Base-by-base conservation (phyloP, 2,329 filamentous ascomycete species). In the Colletotrichum sp. region DNA sequence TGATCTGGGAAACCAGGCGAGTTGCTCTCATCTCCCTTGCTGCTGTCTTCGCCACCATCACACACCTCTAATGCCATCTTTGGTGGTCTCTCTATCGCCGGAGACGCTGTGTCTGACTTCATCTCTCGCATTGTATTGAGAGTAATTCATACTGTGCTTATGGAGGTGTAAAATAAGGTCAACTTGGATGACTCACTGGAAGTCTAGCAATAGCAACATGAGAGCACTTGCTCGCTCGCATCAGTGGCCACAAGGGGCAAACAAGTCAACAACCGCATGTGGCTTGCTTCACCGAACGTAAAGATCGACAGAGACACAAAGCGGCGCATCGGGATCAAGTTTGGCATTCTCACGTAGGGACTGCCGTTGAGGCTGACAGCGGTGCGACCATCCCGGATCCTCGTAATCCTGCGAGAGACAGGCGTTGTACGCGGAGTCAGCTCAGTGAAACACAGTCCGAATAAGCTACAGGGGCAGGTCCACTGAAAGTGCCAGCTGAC, bases 391-490 rank as follows among this genome's bases (percentile, higher is more conserved):
- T 34, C 26, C 30, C 39, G 26, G n/a, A n/a, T 30, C 44, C 16
- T 65, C 24, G 59, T n/a, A 13, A 21, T 39, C 15, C 16, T 30
- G 21, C 34, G 30, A 36, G 16, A 18, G 62, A 39, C 21, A 10
- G 18, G 30, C n/a, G 44, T n/a, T n/a, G 62, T 26, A 24, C 26
- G 16, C 16, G 8, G 30, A 52, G n/a, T 68, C 32, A 24, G 30
- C 21, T 36, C 24, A 21, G 24, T 68, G 39, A 64, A 44, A 36
- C 32, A 73, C 71, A 34, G 39, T 68, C 55, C 18, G 30, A 49
- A 60, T 75, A 74, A 71, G 60, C 60, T 68, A 36, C 28, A 39
- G 62, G 44, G 52, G 36, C 30, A 60, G 55, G 34, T 63, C 73
- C 69, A 72, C 69, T 36, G 34, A 72, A 72, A n/a, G 34, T 44